Percentiles rank a stretch among this genome's conserved stretches.
These are phyloP conservation scores for Onygenales sp. DNA, from an alignment of 2,329 filamentous ascomycete species.

Conservation along the genomic window DNA sequence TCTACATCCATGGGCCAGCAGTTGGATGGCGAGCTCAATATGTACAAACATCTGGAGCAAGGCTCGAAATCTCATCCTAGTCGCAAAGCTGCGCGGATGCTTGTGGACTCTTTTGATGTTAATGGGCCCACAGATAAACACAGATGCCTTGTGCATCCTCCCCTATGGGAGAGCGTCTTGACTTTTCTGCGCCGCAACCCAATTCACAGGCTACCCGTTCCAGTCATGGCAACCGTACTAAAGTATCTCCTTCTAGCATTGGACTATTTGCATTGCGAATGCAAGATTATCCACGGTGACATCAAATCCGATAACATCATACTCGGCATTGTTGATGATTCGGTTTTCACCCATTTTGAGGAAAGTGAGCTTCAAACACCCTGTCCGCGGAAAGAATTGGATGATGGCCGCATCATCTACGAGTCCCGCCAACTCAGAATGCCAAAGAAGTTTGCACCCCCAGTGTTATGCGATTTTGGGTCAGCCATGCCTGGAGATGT, in stretches of 20 bases:
- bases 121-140: slow-evolving; percentile 12
- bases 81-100: too few species aligned
- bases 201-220: too few species aligned
- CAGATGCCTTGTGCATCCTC: slow-evolving; percentile 30
- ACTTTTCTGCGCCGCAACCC: slow-evolving; percentile 15
- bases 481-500: slow-evolving; percentile 31
- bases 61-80: too few species aligned
- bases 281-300: slow-evolving; percentile 38
- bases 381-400: slow-evolving; percentile 32
- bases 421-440: slow-evolving; percentile 28
- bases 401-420: slow-evolving; percentile 34
- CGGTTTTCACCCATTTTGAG: slow-evolving; percentile 31
- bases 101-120: slow-evolving; percentile 23
- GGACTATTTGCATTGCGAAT: slow-evolving; percentile 39
- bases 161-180: slow-evolving; percentile 35
- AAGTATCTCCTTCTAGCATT: slow-evolving; percentile 32
- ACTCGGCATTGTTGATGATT: slow-evolving; percentile 32
- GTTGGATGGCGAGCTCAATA: too few species aligned
- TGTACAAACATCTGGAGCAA: too few species aligned
- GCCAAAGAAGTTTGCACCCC: slow-evolving; percentile 1
- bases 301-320: slow-evolving; percentile 42
- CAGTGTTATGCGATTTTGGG: slow-evolving; percentile 42
- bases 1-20: slow-evolving; percentile 17
- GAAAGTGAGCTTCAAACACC: slow-evolving; percentile 31
- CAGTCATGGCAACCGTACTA: too few species aligned